Percentiles rank a stretch among this genome's conserved stretches.
Evolutionary conservation across 1,284 basidiomycete species (phyloP).

Genomic region (Puccinia polysora): DNA sequence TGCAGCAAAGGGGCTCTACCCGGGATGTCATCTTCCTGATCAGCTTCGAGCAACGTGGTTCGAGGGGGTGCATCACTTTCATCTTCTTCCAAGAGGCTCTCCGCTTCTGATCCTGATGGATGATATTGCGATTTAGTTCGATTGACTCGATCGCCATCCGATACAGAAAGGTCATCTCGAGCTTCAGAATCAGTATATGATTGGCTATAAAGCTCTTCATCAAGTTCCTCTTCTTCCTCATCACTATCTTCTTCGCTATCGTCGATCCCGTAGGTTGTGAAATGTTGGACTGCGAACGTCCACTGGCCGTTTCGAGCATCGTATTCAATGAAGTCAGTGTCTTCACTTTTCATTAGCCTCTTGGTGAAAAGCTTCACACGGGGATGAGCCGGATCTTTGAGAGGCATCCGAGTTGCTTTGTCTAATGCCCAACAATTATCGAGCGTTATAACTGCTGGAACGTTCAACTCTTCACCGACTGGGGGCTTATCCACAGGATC

Average conservation of each 20-base stretch:
- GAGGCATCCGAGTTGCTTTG: conserved; percentile 82
- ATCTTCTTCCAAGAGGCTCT: conserved; percentile 9
- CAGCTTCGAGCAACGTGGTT: conserved; percentile 39
- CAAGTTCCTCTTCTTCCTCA: conserved; percentile 47
- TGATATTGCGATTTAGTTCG: neutral
- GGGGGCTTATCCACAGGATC: conserved; percentile 71
- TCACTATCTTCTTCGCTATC: conserved; percentile 51
- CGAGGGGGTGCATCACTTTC: conserved; percentile 37
- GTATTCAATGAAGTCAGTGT: conserved; percentile 79
- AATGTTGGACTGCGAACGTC: conserved; percentile 91
- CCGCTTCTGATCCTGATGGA: neutral
- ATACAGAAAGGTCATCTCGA: conserved; percentile 11
- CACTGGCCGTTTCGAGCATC: conserved; percentile 76
- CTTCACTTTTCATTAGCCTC: conserved; percentile 75
- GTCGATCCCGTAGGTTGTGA: conserved; percentile 56
- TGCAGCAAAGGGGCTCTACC: neutral
- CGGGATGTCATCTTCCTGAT: neutral
- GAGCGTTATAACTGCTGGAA: conserved; percentile 73
- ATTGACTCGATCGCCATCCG: neutral
- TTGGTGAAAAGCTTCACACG: conserved; percentile 71
- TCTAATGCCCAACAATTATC: conserved; percentile 82
- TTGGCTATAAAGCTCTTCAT: conserved; percentile 45
- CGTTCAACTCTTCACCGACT: conserved; percentile 81
- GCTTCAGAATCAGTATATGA: conserved; percentile 44
- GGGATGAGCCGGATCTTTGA: conserved; percentile 76